phyloP scores from a whole-genome alignment of 176 grass and related monocot genomes.

The Echinochloa phyllopogon region DNA sequence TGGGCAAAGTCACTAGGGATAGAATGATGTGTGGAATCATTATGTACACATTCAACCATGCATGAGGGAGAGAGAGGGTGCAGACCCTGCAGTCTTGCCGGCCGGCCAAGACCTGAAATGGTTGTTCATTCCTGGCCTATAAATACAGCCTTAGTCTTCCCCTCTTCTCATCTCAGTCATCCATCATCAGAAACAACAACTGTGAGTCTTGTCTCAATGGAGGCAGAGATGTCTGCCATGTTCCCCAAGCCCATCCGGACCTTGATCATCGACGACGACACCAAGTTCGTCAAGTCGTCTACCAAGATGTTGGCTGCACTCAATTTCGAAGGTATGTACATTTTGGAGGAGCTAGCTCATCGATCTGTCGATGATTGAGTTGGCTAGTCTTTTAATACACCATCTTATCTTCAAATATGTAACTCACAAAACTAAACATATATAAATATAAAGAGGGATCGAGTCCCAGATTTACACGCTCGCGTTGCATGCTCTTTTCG shows the following conservation, averaged over 20 bases:
- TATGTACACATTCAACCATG: background rate
- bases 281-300: background rate
- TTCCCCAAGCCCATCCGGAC: background rate
- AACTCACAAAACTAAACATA: no score
- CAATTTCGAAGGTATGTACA: background rate
- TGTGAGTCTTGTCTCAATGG: background rate
- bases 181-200: background rate
- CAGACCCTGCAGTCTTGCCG: background rate
- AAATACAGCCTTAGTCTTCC: background rate
- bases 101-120: background rate
- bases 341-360: no score
- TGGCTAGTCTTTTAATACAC: no score
- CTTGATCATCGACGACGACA: background rate
- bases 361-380: no score
- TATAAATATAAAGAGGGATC: no score
- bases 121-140: background rate
- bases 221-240: background rate
- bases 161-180: background rate
- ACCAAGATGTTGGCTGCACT: background rate
- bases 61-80: background rate
- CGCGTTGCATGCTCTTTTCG: no score
- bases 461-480: no score
- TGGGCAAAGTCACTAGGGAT: background rate
- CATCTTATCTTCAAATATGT: no score
- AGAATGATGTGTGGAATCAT: background rate